phyloP scores from a whole-genome alignment of 192 early-diverging fungal genomes.

The Rhizophagus prolifer region DNA sequence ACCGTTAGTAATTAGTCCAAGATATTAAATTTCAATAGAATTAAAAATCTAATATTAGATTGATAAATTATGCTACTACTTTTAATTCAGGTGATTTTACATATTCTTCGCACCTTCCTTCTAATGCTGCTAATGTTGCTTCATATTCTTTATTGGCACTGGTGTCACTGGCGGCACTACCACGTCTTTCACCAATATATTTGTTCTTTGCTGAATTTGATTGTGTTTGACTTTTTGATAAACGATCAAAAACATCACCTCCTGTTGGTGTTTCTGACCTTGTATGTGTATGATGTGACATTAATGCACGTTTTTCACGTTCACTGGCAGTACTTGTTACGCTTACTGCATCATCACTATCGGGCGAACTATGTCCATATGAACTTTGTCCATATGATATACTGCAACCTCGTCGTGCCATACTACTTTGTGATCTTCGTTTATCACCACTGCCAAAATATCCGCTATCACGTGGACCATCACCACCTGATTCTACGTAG shows the following conservation, averaged over 20 bases:
- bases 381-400: conserved; percentile 3
- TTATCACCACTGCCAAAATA: conserved; percentile 18
- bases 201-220: conserved; percentile 17
- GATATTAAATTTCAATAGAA: too few species aligned
- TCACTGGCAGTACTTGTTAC: background rate
- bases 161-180: background rate
- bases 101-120: background rate
- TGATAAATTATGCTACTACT: background rate
- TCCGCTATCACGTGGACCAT: too few species aligned
- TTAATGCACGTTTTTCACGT: background rate
- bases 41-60: too few species aligned
- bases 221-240: conserved; percentile 3
- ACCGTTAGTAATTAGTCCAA: too few species aligned
- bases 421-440: conserved; percentile 7
- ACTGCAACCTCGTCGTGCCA: conserved; percentile 7
- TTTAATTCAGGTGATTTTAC: background rate
- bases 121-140: background rate
- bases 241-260: conserved; percentile 19
- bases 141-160: too few species aligned
- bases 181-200: background rate
- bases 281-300: conserved; percentile 10
- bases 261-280: conserved; percentile 7
- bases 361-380: conserved; percentile 3
- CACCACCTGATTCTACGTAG: background rate
- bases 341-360: background rate